Conservation (phyloP, 1,284 basidiomycete genomes). For the Malassezia sp. region DNA sequence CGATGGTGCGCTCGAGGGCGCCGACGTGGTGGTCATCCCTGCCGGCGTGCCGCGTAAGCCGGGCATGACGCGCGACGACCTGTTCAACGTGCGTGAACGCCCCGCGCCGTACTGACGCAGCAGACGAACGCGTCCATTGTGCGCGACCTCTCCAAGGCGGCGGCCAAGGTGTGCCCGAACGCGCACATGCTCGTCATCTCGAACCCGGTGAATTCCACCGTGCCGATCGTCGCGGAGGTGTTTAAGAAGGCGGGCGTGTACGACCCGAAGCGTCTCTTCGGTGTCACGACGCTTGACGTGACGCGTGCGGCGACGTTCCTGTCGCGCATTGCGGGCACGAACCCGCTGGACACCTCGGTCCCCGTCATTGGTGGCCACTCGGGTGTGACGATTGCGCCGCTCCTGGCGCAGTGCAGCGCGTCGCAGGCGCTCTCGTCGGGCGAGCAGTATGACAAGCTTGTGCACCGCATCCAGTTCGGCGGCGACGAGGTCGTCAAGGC, state of each 20-base stretch:
- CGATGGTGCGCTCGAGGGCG: conserved; percentile 71
- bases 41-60: conserved; percentile 59
- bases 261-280: conserved; percentile 59
- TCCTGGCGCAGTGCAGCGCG: conserved; percentile 80
- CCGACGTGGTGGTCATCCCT: conserved; percentile 86
- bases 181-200: conserved; percentile 91
- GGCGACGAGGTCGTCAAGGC: conserved; percentile 88
- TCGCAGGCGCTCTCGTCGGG: conserved; percentile 52
- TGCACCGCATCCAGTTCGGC: conserved; percentile 78
- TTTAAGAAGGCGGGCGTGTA: conserved; percentile 88
- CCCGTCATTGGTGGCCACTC: conserved; percentile 94
- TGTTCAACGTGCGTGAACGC: conserved; percentile 76
- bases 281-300: conserved; percentile 94
- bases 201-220: conserved; percentile 66
- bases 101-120: neutral
- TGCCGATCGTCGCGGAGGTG: conserved; percentile 87
- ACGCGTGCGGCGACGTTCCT: conserved; percentile 90
- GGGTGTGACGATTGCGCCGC: conserved; percentile 88
- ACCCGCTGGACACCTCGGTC: conserved; percentile 59
- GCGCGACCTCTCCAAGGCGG: conserved; percentile 79
- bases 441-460: conserved; percentile 52
- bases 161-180: conserved; percentile 74
- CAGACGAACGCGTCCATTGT: conserved; percentile 91
- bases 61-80: conserved; percentile 87
- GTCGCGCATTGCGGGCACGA: conserved; percentile 54